A percentile compares a stretch with the other conserved stretches of the same genome.
Conservation (phyloP, 129 eudicot species). For the Cynara cardunculus region DNA sequence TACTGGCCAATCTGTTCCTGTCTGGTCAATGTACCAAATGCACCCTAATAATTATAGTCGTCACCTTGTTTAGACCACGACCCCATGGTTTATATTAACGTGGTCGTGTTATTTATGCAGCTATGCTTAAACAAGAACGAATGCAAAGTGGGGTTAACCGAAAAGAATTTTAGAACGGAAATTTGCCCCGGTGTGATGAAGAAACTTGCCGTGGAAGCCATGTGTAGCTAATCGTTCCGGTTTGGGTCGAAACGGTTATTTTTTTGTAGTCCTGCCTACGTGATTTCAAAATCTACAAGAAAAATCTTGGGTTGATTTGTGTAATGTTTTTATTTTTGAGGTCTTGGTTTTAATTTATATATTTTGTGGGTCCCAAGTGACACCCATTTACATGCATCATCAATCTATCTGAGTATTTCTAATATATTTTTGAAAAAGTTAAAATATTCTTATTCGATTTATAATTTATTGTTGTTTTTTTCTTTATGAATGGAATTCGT, state of each 20-base stretch:
- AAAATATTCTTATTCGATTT: no score
- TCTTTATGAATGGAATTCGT: no score
- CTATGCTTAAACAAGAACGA: slow-evolving; percentile 51
- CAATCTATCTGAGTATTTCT: background rate
- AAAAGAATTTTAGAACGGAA: slow-evolving; percentile 44
- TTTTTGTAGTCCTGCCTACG: background rate
- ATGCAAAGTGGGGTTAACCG: slow-evolving; percentile 45
- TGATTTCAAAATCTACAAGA: background rate
- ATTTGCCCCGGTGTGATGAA: slow-evolving; percentile 52
- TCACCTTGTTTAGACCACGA: background rate
- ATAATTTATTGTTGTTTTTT: no score
- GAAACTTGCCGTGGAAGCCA: slow-evolving; percentile 72
- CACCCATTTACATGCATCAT: background rate
- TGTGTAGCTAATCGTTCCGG: slow-evolving; percentile 43
- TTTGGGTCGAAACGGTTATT: background rate
- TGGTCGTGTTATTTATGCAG: slow-evolving; percentile 35
- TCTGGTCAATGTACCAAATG: background rate
- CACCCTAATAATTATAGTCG: background rate
- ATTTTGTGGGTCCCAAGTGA: background rate
- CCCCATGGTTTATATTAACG: background rate
- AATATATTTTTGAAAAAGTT: no score
- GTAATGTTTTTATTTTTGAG: background rate
- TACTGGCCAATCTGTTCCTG: no score
- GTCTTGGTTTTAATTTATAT: background rate
- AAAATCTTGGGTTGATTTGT: background rate